These are phyloP conservation scores for Mycena leptocephala DNA, from an alignment of 768 basidiomycete genomes.

Conservation along the genomic window DNA sequence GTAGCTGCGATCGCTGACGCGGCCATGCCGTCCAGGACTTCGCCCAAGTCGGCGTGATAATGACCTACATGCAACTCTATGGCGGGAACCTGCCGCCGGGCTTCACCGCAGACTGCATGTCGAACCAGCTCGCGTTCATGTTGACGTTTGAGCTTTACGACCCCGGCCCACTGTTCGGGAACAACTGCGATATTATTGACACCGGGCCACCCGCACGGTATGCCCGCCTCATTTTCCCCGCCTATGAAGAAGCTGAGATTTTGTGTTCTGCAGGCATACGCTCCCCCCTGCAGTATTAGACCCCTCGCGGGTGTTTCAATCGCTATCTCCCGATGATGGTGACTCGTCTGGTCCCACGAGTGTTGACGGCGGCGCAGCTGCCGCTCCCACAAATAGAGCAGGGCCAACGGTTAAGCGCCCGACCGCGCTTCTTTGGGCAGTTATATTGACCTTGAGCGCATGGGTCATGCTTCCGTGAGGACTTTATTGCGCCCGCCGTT, in stretches of 20 bases:
- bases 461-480: neutral
- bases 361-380: neutral
- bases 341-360: neutral
- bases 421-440: neutral
- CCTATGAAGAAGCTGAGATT: neutral
- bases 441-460: neutral
- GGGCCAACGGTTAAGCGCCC: neutral
- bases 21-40: constrained; percentile 41
- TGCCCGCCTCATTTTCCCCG: neutral
- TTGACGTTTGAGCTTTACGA: constrained; percentile 41
- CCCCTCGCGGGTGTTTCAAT: constrained; percentile 12
- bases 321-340: neutral
- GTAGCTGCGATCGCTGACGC: neutral
- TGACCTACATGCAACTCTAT: constrained; percentile 43
- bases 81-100: constrained; percentile 41
- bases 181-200: constrained; percentile 39
- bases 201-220: constrained; percentile 15
- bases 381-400: neutral
- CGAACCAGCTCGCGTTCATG: constrained; percentile 46
- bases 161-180: constrained; percentile 44
- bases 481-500: too few relatives aligned
- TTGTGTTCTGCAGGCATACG: constrained; percentile 5
- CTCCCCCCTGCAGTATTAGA: constrained; percentile 1
- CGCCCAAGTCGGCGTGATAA: constrained; percentile 48
- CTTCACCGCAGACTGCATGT: constrained; percentile 47